Evolutionary conservation across 768 basidiomycete genomes (phyloP), one percentile per base, ranked within the genome.

Genomic region (Roridomyces roridus): DNA sequence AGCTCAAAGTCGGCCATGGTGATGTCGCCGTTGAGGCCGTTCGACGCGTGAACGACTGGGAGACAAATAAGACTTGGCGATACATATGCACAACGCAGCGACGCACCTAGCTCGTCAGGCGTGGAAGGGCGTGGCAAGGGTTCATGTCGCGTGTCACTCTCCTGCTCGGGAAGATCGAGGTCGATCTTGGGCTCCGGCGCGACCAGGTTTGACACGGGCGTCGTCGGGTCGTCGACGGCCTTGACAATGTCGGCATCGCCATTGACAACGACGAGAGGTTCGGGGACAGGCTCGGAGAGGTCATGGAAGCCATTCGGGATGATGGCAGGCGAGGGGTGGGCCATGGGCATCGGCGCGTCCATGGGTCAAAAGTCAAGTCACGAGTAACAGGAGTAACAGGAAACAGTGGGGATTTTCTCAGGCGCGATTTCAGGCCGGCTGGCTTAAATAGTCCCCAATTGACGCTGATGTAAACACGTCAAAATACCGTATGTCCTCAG

Each of bases 111-210:
- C 70, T 87, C 83, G 25, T 73, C 62, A 0, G 82, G 76, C 5
- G 77, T 74, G 43, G 71, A 71, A 34, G 74, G 66, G 69, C 80
- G 77, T n/a, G 78, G 77, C 60, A 77, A 74, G 51, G 73, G 83
- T 63, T 88, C 86, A 67, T 84, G 80, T 53, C 82, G 84, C 65
- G 79, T 86, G 79, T 88, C 84, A 67, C 85, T 85, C 76, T 89
- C 87, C 60, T 83, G 81, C 65, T 85, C 82, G 63, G 79, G 77
- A 60, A 75, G 79, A 76, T 87, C 84, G 60, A 83, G 78, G 68
- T 85, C 81, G 65, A 87, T 85, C 77, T 86, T 87, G 62, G 83
- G 79, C 71, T 84, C 81, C 40, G 81, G 76, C 50, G 74, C 74
- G 46, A 75, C 73, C 45, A 69, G 62, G 54, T 74, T 75, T 62